These are phyloP conservation scores for Exophiala lecanii-corni DNA, from an alignment of 2,329 filamentous ascomycete genomes.

Conservation along the genomic window DNA sequence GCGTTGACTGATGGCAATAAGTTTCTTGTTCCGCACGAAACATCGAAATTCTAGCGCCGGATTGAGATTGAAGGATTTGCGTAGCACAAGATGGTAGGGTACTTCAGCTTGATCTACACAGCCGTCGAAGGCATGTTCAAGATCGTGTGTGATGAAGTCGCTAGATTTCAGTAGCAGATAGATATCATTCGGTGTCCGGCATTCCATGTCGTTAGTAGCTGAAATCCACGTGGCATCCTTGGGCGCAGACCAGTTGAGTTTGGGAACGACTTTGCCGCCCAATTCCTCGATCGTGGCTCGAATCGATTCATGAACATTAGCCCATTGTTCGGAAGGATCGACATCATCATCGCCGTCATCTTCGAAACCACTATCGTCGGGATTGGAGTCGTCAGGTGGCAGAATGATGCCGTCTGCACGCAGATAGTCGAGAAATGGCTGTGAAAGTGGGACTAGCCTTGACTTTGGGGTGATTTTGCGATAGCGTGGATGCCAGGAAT, in stretches of 20 bases:
- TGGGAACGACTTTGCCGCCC: constrained; percentile 81
- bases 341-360: constrained; percentile 55
- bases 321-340: constrained; percentile 53
- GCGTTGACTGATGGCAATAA: constrained; percentile 81
- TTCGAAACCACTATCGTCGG: constrained; percentile 43
- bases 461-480: constrained; percentile 78
- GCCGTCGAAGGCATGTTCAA: constrained; percentile 88
- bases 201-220: constrained; percentile 85
- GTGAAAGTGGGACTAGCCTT: constrained; percentile 70
- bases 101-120: constrained; percentile 50
- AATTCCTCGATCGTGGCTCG: constrained; percentile 72
- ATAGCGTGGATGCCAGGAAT: constrained; percentile 84
- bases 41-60: constrained; percentile 91
- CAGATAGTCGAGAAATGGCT: constrained; percentile 77
- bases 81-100: constrained; percentile 74
- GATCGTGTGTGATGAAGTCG: constrained; percentile 88
- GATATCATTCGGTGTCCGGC: constrained; percentile 80
- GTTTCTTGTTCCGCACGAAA: constrained; percentile 76
- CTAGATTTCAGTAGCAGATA: constrained; percentile 93
- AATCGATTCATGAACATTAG: constrained; percentile 72
- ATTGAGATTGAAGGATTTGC: constrained; percentile 83
- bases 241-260: constrained; percentile 95
- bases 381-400: constrained; percentile 45
- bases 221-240: constrained; percentile 94
- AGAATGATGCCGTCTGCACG: constrained; percentile 89